Evolutionary conservation across 148 eudicot genomes (phyloP).

Genomic region (Bassia scoparia): DNA sequence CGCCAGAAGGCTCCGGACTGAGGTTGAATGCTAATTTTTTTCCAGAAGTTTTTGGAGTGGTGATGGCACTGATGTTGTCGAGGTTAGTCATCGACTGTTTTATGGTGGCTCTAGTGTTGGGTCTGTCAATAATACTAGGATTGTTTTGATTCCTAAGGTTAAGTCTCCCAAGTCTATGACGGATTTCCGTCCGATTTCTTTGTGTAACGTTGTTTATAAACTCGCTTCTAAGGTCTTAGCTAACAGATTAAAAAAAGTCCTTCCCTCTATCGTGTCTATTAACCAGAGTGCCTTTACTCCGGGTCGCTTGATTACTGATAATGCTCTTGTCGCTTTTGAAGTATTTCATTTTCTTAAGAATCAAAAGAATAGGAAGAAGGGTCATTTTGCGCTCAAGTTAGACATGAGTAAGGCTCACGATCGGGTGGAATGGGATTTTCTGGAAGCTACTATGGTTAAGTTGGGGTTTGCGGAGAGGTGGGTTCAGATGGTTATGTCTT

Average conservation of each 20-base stretch:
- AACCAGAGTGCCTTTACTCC: neutral
- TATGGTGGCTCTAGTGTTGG: neutral
- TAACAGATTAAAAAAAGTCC: neutral
- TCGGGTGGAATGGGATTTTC: neutral
- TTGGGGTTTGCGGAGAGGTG: neutral
- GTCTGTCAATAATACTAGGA: neutral
- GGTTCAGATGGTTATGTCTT: neutral
- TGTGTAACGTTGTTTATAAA: constrained; percentile 1
- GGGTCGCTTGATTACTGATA: neutral
- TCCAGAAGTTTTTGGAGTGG: neutral
- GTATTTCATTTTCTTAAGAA: neutral
- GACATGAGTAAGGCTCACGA: neutral
- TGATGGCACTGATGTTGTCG: neutral
- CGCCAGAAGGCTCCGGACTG: neutral
- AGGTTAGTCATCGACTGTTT: neutral
- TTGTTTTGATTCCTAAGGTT: neutral
- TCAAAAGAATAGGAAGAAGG: neutral
- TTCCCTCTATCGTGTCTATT: neutral
- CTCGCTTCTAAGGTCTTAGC: neutral
- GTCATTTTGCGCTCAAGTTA: neutral
- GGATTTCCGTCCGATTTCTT: neutral
- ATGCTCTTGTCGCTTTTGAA: neutral
- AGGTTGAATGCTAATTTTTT: neutral
- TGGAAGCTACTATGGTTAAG: neutral
- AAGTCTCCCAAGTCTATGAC: neutral